Evolutionary conservation across 345 rosid species (phyloP).

Genomic region (Populus davidiana): DNA sequence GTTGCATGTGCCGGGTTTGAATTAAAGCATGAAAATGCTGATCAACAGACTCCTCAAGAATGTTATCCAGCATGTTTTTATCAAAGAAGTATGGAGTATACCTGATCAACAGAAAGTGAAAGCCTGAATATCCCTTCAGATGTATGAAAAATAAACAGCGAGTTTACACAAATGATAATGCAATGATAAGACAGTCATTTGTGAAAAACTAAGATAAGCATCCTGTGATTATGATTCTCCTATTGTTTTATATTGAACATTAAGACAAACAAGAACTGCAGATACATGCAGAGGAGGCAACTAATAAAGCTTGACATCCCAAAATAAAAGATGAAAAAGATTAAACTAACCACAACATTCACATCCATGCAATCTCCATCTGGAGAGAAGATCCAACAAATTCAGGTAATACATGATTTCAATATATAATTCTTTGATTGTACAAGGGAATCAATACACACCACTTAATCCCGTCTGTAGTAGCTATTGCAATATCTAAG

Average conservation of each 20-base stretch:
- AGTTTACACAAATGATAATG: constrained; percentile 5
- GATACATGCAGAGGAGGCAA: background rate
- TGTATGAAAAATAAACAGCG: background rate
- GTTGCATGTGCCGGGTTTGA: constrained; percentile 83
- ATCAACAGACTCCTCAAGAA: constrained; percentile 93
- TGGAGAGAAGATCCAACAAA: background rate
- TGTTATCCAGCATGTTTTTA: constrained; percentile 83
- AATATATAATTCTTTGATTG: background rate
- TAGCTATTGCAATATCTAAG: constrained; percentile 94
- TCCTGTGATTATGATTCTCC: background rate
- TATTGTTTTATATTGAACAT: background rate
- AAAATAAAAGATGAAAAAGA: background rate
- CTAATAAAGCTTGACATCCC: background rate
- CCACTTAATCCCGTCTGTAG: constrained; percentile 89
- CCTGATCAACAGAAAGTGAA: constrained; percentile 43
- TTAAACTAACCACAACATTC: background rate
- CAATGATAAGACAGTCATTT: background rate
- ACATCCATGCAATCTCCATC: background rate
- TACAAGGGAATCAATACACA: constrained; percentile 17
- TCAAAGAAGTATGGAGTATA: constrained; percentile 96
- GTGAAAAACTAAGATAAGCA: background rate
- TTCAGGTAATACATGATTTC: background rate
- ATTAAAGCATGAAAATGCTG: constrained; percentile 84
- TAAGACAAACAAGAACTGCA: background rate
- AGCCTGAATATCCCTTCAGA: background rate